Conservation (phyloP, 805 yeast species). For the Myxozyma geophila region DNA sequence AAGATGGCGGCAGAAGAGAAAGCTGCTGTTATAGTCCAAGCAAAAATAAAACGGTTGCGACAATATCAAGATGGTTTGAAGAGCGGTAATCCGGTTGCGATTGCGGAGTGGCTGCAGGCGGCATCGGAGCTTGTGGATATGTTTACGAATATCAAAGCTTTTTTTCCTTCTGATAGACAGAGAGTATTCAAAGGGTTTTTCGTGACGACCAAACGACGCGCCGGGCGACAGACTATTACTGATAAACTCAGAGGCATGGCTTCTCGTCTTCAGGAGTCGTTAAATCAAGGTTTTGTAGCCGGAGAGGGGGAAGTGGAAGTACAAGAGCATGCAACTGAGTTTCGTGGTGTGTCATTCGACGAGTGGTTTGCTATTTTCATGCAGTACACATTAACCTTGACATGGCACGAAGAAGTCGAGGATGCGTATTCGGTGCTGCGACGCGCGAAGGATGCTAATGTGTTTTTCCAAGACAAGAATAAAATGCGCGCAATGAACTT, state of each 20-base stretch:
- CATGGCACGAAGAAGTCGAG: constrained; percentile 60
- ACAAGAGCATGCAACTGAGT: constrained; percentile 46
- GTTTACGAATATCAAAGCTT: constrained; percentile 74
- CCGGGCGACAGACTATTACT: constrained; percentile 65
- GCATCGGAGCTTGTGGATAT: constrained; percentile 84
- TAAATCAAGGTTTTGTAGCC: constrained; percentile 58
- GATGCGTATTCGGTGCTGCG: constrained; percentile 73
- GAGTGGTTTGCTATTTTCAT: constrained; percentile 86
- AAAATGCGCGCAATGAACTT: constrained; percentile 64
- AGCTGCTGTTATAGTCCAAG: constrained; percentile 25
- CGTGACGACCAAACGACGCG: constrained; percentile 57
- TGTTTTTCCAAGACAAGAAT: constrained; percentile 68
- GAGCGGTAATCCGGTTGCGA: constrained; percentile 58
- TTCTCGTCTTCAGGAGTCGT: constrained; percentile 41
- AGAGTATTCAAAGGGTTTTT: constrained; percentile 69
- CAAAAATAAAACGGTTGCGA: constrained; percentile 25
- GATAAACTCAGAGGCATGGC: constrained; percentile 72
- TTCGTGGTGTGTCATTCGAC: constrained; percentile 75
- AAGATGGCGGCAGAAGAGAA: constrained; percentile 30
- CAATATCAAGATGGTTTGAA: constrained; percentile 30
- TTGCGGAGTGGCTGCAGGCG: constrained; percentile 77
- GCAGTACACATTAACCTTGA: constrained; percentile 72
- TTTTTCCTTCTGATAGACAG: constrained; percentile 77
- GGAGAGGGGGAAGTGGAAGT: constrained; percentile 48
- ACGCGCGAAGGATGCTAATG: constrained; percentile 76